Evolutionary conservation across 2,329 filamentous ascomycete species (phyloP), one percentile per base, ranked within the genome.

Genomic region (Fusarium poae): DNA sequence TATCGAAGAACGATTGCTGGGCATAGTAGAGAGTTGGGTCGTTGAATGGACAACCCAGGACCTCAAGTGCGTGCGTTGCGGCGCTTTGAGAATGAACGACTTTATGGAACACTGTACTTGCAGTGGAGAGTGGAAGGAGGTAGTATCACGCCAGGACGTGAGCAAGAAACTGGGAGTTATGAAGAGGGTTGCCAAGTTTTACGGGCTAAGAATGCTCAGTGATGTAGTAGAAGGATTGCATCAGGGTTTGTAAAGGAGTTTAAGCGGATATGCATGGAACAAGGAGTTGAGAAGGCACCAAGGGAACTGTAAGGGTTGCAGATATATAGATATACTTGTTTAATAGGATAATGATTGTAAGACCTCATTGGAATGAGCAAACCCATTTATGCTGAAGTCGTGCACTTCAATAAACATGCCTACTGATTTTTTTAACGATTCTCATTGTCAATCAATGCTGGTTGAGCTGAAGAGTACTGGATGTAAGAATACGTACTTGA

Each of bases 91-190:
- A 76, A 85, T 92, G 40, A 98, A 97, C 77, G 95, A 97, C 75
- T 97, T 98, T 74, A 94, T 96, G 89, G 95, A 97, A 78, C 94
- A 98, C 79, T 99, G 97, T 80, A 91, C 90, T 13, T 99, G 96
- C 82, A 93, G 92, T 65, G 96, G 96, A 5, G 86, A 87, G 62
- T 99, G 96, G 96, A 86, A 85, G 20, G 88, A 88, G 69, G 92
- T 89, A 21, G 84, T 94, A 62, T 86, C 90, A 71, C 84, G 86
- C 68, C 88, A 86, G 30, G 91, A 92, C 29, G 82, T 95, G 27
- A 79, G 87, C 74, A 87, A 83, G 76, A 86, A 83, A 76, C 73
- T 98, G 74, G 84, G 79, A 42, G 91, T 97, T 6, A 90, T 93
- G 79, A 85, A 83, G 70, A 89, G 87, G 54, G 94, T 97, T 49